A percentile compares a stretch with the other conserved stretches of the same genome.
These are phyloP conservation scores for Solanum chiquidenum DNA, from an alignment of 257 asterid species.

Conservation along the genomic window DNA sequence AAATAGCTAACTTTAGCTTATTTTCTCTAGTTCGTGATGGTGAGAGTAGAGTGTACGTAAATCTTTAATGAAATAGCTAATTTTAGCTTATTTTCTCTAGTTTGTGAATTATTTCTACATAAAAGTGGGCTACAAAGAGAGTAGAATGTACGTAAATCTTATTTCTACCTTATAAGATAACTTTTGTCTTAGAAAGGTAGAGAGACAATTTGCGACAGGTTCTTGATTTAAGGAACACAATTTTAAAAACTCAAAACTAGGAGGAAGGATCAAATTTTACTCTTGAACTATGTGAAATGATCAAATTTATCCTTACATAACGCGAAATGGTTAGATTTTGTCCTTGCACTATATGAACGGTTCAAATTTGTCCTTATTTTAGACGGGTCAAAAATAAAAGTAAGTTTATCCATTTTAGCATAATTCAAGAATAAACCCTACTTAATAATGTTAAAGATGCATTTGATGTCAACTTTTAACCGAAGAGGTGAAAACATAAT, in stretches of 20 bases:
- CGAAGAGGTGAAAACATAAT: no score
- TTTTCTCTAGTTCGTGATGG: neutral
- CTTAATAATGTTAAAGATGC: no score
- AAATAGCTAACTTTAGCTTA: no score
- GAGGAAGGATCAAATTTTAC: neutral
- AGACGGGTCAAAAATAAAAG: neutral
- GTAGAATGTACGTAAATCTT: neutral
- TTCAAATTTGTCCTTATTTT: no score
- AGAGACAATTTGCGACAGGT: rapidly evolving
- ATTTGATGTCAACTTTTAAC: no score
- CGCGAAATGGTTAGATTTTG: no score
- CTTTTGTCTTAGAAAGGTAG: neutral
- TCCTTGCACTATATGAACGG: neutral
- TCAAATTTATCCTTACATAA: neutral
- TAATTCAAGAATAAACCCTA: neutral
- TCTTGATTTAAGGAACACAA: neutral
- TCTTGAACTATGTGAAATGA: neutral
- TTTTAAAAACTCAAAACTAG: neutral
- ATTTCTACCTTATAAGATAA: no score
- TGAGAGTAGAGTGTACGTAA: neutral
- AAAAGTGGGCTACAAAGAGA: neutral
- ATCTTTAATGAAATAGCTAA: neutral
- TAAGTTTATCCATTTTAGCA: neutral
- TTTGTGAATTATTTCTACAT: neutral
- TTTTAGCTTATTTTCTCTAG: neutral